Percentiles rank a stretch among this genome's conserved stretches.
Conservation (phyloP, 805 yeast species). For the Yarrowia phangngaensis region DNA sequence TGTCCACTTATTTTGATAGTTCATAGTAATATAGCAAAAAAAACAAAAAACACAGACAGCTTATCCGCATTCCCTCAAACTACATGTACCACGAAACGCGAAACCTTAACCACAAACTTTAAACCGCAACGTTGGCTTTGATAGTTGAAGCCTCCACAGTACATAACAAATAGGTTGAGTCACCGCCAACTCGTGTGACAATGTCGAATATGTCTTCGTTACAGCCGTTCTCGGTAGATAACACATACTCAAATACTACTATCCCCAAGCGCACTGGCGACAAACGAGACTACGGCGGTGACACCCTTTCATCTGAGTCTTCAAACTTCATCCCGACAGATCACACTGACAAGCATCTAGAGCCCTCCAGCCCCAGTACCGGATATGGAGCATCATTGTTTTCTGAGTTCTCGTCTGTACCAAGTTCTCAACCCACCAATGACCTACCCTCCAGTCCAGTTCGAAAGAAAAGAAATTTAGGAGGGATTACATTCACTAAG, state of each 20-base stretch:
- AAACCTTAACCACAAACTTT: no score
- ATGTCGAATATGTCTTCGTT: background rate
- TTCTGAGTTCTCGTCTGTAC: no score
- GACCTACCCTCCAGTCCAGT: conserved; percentile 18
- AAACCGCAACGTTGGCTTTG: no score
- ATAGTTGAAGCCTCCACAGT: no score
- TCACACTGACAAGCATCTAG: background rate
- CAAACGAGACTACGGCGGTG: conserved; percentile 16
- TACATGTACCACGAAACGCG: no score
- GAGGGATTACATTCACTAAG: conserved; percentile 10
- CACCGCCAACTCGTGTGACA: background rate
- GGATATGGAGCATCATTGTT: no score
- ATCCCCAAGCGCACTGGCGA: conserved; percentile 4
- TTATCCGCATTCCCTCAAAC: no score
- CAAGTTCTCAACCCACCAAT: no score
- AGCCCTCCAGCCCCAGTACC: conserved; percentile 4
- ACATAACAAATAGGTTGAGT: no score
- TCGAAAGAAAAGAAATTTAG: conserved; percentile 12
- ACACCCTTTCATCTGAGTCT: conserved; percentile 6
- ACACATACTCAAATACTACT: background rate
- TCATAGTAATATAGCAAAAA: no score
- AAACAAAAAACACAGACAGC: no score
- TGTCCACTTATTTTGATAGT: no score
- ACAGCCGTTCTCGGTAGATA: conserved; percentile 22
- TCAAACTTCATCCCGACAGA: conserved; percentile 12